phyloP scores from a whole-genome alignment of 2,329 filamentous ascomycete genomes.

The Blastomyces parvus region DNA sequence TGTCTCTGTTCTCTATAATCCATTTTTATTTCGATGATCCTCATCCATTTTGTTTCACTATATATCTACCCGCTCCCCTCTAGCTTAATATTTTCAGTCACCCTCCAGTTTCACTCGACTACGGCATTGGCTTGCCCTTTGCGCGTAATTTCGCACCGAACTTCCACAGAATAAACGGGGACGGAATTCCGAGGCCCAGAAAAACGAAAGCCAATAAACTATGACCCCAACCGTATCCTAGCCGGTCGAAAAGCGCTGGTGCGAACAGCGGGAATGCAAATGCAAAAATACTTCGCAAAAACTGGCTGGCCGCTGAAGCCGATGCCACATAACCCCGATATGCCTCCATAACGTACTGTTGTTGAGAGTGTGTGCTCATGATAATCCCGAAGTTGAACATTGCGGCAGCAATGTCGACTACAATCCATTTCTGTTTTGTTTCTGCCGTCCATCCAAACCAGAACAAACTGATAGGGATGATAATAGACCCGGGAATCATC shows the following conservation, averaged over 20 bases:
- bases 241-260: slow-evolving; percentile 37
- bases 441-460: slow-evolving; percentile 52
- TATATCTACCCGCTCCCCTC: not conserved
- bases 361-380: slow-evolving; percentile 8
- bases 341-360: slow-evolving; percentile 51
- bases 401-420: slow-evolving; percentile 31
- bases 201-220: slow-evolving; percentile 47
- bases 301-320: slow-evolving; percentile 46
- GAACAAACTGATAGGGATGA: slow-evolving; percentile 48
- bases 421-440: slow-evolving; percentile 47
- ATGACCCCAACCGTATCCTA: slow-evolving; percentile 43
- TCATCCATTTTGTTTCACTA: not conserved
- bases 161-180: slow-evolving; percentile 9
- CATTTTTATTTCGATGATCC: not conserved
- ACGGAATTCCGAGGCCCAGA: slow-evolving; percentile 34
- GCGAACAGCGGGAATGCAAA: slow-evolving; percentile 49
- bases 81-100: not conserved
- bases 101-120: not conserved
- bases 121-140: not conserved
- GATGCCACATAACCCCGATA: slow-evolving; percentile 41
- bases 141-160: slow-evolving; percentile 10
- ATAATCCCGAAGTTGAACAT: slow-evolving; percentile 12
- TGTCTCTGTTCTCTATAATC: not conserved
- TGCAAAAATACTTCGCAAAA: slow-evolving; percentile 45
- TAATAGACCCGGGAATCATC: slow-evolving; percentile 46